Evolutionary conservation across 1,139 yeast genomes (phyloP), one percentile per base, ranked within the genome.

Genomic region (Yamadazyma triangularis): DNA sequence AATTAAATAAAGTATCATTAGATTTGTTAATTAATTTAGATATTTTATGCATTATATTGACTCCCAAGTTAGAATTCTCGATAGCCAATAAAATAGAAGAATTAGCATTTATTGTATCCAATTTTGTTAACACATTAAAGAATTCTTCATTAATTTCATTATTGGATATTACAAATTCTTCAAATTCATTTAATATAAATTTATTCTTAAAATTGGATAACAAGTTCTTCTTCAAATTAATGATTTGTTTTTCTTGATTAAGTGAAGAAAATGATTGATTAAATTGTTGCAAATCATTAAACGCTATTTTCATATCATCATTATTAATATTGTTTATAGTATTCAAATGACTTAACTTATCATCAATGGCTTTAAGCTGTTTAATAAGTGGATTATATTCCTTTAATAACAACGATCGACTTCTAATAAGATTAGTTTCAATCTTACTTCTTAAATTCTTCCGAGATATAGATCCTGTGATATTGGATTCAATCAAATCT

Each of bases 181-280:
- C 96, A 35, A 77, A 73, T 40, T 81, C 91, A 27, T 73, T 73
- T 27, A 91, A 54, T 0, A 89, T 76, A 51, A 85, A 87, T 35
- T 76, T 73, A 4, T 68, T 63, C 40, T 78, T 76, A 48, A 86
- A 81, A 13, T 76, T 74, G 1, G 60, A 53, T 36, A 85, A 60
- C 4, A 85, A 48, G 15, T 64, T 58, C 48, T 76, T 78, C 45
- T 84, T 79, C 32, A 79, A 48, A 14, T 56, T 51, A 4, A 79
- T 44, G 18, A 60, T 41, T 14, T 60, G 58, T 38, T 72, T 75
- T 30, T 71, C 57, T 2, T 53, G 47, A 24, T 66, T 62, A 24
- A 78, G 56, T 11, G 53, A 45, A 4, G 59, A 53, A 15, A 80
- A 67, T 28, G 67, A 58, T 0, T 42, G 41, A 19, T 70, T 52